Evolutionary conservation across 495 filamentous ascomycete species (phyloP), one percentile per base, ranked within the genome.

Genomic region (Penicillium daleae): DNA sequence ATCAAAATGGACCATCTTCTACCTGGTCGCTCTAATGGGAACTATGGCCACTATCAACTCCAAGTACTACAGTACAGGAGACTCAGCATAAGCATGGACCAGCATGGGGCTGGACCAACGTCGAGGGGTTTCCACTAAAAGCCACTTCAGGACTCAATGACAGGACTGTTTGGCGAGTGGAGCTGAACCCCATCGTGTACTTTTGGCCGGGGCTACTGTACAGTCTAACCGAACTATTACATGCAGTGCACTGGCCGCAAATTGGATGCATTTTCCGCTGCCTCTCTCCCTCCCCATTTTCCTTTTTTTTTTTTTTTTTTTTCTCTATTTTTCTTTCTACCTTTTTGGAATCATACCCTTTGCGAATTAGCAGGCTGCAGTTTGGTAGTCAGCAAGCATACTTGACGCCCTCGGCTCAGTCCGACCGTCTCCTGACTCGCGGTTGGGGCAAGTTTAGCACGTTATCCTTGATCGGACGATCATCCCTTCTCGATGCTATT

Each of bases 221-320:
- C 69, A 67, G 56, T 48, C 67, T 68, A 72, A 63, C 63, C 67
- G 70, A 70, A 68, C 70, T 70, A 72, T 72, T 72, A 66, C 61
- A 66, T 72, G 70, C 67, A 68, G 70, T 58, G 70, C 70, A 71
- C 68, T 72, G 70, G 70, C 67, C 67, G 65, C 67, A 71, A 70
- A 70, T 68, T 63, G 68, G 65, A 61, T 71, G 70, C 67, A 71
- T 70, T 70, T 66, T 66, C 65, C 65, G 70, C 57, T 72, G 70
- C 70, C 70, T 72, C 56, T 60, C 29, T 6, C 13, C n/a, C n/a
- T 7, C n/a, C n/a, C 12, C 22, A 31, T 29, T 21, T 26, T 21
- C 4, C 17, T 27, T 49, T 49, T 26, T 19, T 15, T 24, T 19
- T 15, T 49, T 27, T 48, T 19, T 19, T 48, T 21, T 24, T 21